phyloP scores from a whole-genome alignment of 1,284 basidiomycete species.

The Apiotrichum brassicae region DNA sequence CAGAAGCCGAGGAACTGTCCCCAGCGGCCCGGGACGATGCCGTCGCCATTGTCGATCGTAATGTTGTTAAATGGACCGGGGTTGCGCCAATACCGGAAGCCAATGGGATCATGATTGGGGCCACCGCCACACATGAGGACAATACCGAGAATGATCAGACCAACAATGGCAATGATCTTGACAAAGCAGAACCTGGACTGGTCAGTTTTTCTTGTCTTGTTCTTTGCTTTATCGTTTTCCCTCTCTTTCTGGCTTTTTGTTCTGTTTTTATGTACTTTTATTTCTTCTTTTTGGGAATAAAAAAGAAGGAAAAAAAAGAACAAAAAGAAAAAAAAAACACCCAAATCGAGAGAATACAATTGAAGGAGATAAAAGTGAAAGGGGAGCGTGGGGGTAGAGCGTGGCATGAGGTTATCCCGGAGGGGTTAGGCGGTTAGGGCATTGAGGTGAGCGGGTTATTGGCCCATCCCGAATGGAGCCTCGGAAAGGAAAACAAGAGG shows the following conservation, averaged over 20 bases:
- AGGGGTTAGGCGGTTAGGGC: conserved; percentile 16
- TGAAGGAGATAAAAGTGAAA: conserved; percentile 25
- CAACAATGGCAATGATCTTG: conserved; percentile 69
- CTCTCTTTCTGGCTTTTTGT: too few species aligned
- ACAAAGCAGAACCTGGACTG: conserved; percentile 52
- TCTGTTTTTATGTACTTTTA: too few species aligned
- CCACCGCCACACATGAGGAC: conserved; percentile 54
- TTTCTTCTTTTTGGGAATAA: too few species aligned
- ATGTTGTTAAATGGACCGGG: conserved; percentile 42
- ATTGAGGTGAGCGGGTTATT: too few species aligned
- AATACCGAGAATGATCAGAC: conserved; percentile 54
- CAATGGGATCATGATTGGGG: conserved; percentile 40
- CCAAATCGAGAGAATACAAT: too few species aligned
- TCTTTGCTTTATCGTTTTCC: too few species aligned
- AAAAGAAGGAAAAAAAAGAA: too few species aligned
- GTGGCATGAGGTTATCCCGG: conserved; percentile 41
- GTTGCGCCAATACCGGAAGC: conserved; percentile 49
- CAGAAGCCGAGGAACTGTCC: conserved; percentile 28
- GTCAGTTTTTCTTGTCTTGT: too few species aligned
- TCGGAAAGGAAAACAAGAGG: too few species aligned
- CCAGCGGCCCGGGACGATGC: conserved; percentile 47
- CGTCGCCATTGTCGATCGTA: conserved; percentile 11
- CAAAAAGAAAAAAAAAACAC: too few species aligned
- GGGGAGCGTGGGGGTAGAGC: conserved; percentile 33
- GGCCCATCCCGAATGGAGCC: background rate